Evolutionary conservation across 306 rosid genomes (phyloP), one percentile per base, ranked within the genome.

Genomic region (Abrus precatorius): DNA sequence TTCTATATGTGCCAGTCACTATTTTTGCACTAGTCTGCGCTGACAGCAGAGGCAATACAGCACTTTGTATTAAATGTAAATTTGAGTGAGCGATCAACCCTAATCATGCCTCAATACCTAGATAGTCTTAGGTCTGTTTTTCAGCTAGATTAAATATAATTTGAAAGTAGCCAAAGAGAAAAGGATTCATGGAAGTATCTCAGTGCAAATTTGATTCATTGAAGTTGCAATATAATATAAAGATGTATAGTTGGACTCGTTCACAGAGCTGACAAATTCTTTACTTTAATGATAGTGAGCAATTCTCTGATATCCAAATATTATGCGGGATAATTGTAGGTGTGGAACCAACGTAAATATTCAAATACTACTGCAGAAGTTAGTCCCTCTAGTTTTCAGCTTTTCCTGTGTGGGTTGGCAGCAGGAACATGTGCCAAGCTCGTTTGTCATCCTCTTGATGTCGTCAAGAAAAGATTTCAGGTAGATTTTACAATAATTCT

Each of bases 391-490:
- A 90, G 97, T 88, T 85, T 93, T 85, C 98, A 96, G 82, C 93
- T 89, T 82, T 85, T 96, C 70, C 70, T 96, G 33, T 93, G 98
- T 79, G 99, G 99, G 66, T 84, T 93, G 77, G 94, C 91, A 11
- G 90, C 99, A 10, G 98, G 99, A 54, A 93, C 97, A 77, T 96
- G 94, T 79, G 99, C 98, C 73, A 96, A 93, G 87, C 97, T 96
- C 78, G 94, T 89, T 62, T 93, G 98, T 77, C 99, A 96, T 92
- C 99, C 99, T 36, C 98, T 96, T 69, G 98, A 93, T 78, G 99
- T 96, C 36, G 98, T 96, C 75, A 96, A 96, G 82, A 96, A 96
- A 89, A 92, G 99, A 87, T 96, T 96, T 86, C 97, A 96, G 98
- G 99, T 90, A 84, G 40, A 57, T 34, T 44, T 12, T 73, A 29